Evolutionary conservation across 257 asterid species (phyloP), one percentile per base, ranked within the genome.

Genomic region (Solanum clarkiae): DNA sequence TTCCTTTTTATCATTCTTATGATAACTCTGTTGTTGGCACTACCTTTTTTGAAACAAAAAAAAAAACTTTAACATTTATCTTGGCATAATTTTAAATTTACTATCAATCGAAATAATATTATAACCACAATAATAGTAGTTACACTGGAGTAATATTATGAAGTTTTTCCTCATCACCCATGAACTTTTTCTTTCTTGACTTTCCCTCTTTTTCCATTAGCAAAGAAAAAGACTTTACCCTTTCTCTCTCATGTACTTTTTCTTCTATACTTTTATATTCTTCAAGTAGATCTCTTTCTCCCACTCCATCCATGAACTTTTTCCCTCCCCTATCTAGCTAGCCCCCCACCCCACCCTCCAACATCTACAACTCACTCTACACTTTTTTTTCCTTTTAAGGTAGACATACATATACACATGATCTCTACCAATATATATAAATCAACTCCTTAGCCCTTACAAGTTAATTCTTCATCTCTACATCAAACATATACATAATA

Each of bases 401-500:
- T 65, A 49, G 81, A 79, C 49, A 86, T 81, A 11, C 54, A 80
- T 82, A 63, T 51, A 63, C 47, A 49, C 56, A 82, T 32, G 36
- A 32, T 80, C 44, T 62, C 36, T 85, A 29, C n/a, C 65, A 45
- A 12, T 80, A 17, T 11, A 26, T 51, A 57, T 40, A 29, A 59
- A 51, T 80, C 32, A 56, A 81, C 56, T 42, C 54, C 82, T 81
- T 57, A 26, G 29, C 26, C 65, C 84, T 54, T 32, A 2, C 12
- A 59, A 56, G 74, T 59, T 44, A 18, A 24, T 22, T 66, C n/a
- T 36, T 66, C 80, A 36, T 36, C 6, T 69, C 80, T 84, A 18
- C 92, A 87, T 40, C 91, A 85, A 83, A 60, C 90, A 85, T 24
- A 87, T 24, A 44, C 66, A 66, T 32, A 44, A 51, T 51, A 63